Conservation (phyloP, 108 stramenopile genomes). For the Cyclostephanos tholiformis region DNA sequence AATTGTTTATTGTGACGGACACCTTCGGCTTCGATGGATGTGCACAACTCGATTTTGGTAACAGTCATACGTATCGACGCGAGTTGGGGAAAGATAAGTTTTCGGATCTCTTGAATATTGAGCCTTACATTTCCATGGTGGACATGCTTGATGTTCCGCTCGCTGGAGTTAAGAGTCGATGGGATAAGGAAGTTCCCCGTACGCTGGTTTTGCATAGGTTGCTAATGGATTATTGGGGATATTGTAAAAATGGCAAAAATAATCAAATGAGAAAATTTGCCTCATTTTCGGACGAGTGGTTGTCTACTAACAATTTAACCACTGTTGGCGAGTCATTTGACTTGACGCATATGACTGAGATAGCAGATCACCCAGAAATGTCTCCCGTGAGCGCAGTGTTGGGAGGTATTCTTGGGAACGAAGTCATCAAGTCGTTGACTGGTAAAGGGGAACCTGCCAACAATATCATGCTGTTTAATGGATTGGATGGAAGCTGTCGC, state of each 20-base stretch:
- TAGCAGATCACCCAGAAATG: slow-evolving; percentile 74
- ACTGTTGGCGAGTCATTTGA: slow-evolving; percentile 4
- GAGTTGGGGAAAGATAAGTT: slow-evolving; percentile 85
- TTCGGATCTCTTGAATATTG: slow-evolving; percentile 55
- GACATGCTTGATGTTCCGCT: slow-evolving; percentile 62
- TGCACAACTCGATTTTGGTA: slow-evolving; percentile 81
- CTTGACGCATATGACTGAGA: slow-evolving; percentile 48
- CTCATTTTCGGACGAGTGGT: slow-evolving; percentile 37
- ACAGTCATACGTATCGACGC: slow-evolving; percentile 59
- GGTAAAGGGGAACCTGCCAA: slow-evolving; percentile 92
- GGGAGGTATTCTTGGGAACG: slow-evolving; percentile 94
- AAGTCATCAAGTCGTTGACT: slow-evolving; percentile 90
- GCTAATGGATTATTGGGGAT: slow-evolving; percentile 72
- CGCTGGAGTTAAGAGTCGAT: slow-evolving; percentile 60
- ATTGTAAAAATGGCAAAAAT: not conserved
- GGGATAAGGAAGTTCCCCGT: slow-evolving; percentile 76
- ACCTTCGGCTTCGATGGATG: slow-evolving; percentile 85
- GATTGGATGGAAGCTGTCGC: slow-evolving; percentile 70
- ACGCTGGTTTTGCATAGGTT: slow-evolving; percentile 65
- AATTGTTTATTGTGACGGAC: slow-evolving; percentile 72
- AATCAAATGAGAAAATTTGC: slow-evolving; percentile 32
- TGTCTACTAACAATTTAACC: slow-evolving; percentile 34
- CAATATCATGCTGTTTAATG: slow-evolving; percentile 86
- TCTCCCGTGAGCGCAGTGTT: slow-evolving; percentile 90
- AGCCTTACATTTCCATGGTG: slow-evolving; percentile 58